A percentile compares a stretch with the other conserved stretches of the same genome.
These are phyloP conservation scores for Aspergillus neotritici DNA, from an alignment of 2,329 filamentous ascomycete genomes.

Conservation along the genomic window DNA sequence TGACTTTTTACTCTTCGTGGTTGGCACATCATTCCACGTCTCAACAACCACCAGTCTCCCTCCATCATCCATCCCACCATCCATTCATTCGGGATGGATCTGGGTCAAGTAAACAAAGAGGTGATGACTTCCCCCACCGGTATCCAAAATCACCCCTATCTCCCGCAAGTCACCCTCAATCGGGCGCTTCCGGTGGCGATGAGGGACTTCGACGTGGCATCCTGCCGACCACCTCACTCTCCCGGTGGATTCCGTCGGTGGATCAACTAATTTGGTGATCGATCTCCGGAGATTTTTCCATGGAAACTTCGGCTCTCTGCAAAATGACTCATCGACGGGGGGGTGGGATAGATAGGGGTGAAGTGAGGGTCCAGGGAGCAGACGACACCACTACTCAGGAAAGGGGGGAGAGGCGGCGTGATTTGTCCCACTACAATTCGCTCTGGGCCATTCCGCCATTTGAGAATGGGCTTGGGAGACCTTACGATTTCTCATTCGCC, in stretches of 20 bases:
- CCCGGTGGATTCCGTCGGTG: background rate
- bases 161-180: constrained; percentile 1
- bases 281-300: background rate
- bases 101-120: too few species aligned
- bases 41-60: background rate
- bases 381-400: background rate
- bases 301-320: background rate
- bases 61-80: constrained; percentile 4
- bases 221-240: constrained; percentile 3
- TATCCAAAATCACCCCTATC: background rate
- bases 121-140: background rate
- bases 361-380: background rate
- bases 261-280: too few species aligned
- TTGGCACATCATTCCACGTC: background rate
- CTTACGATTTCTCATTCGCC: constrained; percentile 4
- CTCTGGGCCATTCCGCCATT: background rate
- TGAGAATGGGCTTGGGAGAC: background rate
- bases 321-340: background rate
- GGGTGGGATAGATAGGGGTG: background rate
- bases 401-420: background rate
- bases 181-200: constrained; percentile 11
- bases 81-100: background rate
- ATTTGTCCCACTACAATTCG: background rate
- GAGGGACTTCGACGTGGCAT: constrained; percentile 20
- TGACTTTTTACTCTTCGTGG: background rate